Percentiles rank a stretch among this genome's conserved stretches.
Conservation (phyloP, 441 rosid species). For the Mallotus japonicus region DNA sequence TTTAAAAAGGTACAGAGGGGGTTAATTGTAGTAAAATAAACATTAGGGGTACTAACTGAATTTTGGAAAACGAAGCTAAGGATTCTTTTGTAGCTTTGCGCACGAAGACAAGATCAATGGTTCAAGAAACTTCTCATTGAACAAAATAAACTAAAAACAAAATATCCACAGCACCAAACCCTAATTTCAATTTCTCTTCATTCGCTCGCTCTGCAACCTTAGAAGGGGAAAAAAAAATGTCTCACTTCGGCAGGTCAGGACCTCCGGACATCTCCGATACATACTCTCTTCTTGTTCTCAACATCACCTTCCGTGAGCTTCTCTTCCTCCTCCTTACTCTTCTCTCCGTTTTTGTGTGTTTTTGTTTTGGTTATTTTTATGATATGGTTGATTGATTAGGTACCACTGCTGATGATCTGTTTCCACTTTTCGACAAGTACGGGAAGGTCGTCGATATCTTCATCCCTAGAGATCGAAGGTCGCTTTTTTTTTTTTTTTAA, state of each 20-base stretch:
- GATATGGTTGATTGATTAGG: slow-evolving; percentile 30
- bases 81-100: too few species aligned
- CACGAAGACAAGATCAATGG: too few species aligned
- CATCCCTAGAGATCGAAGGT: slow-evolving; percentile 69
- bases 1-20: too few species aligned
- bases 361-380: not conserved
- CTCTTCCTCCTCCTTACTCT: not conserved
- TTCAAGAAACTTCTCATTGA: too few species aligned
- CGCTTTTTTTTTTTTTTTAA: not conserved
- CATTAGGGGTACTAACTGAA: too few species aligned
- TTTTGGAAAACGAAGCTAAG: too few species aligned
- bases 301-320: slow-evolving; percentile 83
- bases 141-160: too few species aligned
- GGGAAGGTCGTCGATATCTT: slow-evolving; percentile 73
- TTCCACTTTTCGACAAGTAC: slow-evolving; percentile 69
- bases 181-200: slow-evolving; percentile 23
- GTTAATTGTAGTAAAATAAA: too few species aligned
- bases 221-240: slow-evolving; percentile 43
- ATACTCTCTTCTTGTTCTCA: slow-evolving; percentile 93
- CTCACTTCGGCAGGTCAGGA: slow-evolving; percentile 96
- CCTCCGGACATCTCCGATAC: slow-evolving; percentile 95
- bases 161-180: slow-evolving; percentile 19
- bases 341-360: not conserved
- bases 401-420: slow-evolving; percentile 68
- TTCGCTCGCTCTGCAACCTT: not conserved